Evolutionary conservation across 441 rosid genomes (phyloP), one percentile per base, ranked within the genome.

Genomic region (Metrosideros polymorpha): DNA sequence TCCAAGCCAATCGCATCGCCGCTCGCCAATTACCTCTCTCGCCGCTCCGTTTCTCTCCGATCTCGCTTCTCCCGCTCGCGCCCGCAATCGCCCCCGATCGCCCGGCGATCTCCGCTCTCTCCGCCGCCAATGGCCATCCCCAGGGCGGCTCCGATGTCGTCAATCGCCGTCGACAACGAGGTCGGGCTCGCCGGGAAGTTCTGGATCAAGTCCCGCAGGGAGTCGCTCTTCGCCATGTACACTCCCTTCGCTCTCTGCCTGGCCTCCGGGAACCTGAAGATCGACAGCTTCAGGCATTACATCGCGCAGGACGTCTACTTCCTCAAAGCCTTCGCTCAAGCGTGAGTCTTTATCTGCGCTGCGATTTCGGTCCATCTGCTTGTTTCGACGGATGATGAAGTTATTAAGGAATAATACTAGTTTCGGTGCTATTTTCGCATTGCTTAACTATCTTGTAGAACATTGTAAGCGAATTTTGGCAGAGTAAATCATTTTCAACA

Each of bases 291-390:
- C 89, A 90, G 97, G 86, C 93, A 94, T 86, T 98, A 95, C 88
- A 91, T 98, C 85, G 91, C 98, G 3, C 99, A 98, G 87, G 99
- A 96, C 87, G 93, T 86, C 84, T 91, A 92, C 89, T 98, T 96
- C 90, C 99, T 98, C 51, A 95, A 94, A 88, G 94, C 99, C 85
- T 96, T 95, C 83, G 92, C 94, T 85, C 95, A 91, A 59, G 99
- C 99, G 99, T 96, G 88, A 93, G 97, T 91, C 30, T 19, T 50
- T 15, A n/a, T 47, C 29, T 42, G 82, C 29, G 43, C 42, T 27
- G 32, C 55, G 30, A 12, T 84, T 51, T 42, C 50, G 29, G 83
- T 63, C 24, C 45, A 79, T 83, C 82, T 55, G 83, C 82, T 85
- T 55, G 47, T 50, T 61, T 59, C 6, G 30, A 61, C 24, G 79